Base-by-base conservation (phyloP, 139 green algal species). In the Dunaliella primolecta region DNA sequence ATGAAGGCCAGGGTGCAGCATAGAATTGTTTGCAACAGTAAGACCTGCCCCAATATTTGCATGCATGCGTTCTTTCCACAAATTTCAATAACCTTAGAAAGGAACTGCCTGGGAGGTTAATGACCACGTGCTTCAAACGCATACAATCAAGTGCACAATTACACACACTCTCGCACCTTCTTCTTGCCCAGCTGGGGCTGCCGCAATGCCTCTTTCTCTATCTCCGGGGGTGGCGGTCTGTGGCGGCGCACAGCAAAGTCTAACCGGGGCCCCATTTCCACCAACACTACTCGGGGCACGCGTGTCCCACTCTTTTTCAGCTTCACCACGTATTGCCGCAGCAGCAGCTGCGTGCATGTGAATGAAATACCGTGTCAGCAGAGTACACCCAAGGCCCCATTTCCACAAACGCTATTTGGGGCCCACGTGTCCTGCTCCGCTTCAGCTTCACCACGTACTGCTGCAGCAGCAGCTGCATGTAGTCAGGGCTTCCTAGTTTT, bases 371-470 rank as follows among this genome's bases (percentile, higher is more conserved):
- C n/a, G n/a, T n/a, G n/a, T n/a, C 81, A 1, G 83, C 77, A 29
- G 98, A 84, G 83, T 97, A 92, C 24, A 98, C n/a, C 1, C 36
- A 78, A 0, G 97, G 97, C 0, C 97, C 97, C 83, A 97, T 96
- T 89, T 98, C 94, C 29, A 56, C 83, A 37, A 99, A 90, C 87
- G 94, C 94, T 36, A 96, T 91, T 0, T 91, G 88, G 1, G 96
- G 96, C 33, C 96, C 80, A 2, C 76, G 84, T 0, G 90, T 92
- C 25, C 93, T 93, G 30, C 88, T 93, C 89, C 95, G 95, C 84
- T 97, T 98, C 32, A 95, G 87, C 71, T 88, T 87, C 71, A 97
- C 87, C 1, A 81, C 84, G 83, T 95, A 98, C 84, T 97, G 94
- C 70, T 93, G 86, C 21, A 98, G 85, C 80, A 95, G 78, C 38